These are phyloP conservation scores for Podaxis sp. DNA, from an alignment of 768 basidiomycete genomes.

Conservation along the genomic window DNA sequence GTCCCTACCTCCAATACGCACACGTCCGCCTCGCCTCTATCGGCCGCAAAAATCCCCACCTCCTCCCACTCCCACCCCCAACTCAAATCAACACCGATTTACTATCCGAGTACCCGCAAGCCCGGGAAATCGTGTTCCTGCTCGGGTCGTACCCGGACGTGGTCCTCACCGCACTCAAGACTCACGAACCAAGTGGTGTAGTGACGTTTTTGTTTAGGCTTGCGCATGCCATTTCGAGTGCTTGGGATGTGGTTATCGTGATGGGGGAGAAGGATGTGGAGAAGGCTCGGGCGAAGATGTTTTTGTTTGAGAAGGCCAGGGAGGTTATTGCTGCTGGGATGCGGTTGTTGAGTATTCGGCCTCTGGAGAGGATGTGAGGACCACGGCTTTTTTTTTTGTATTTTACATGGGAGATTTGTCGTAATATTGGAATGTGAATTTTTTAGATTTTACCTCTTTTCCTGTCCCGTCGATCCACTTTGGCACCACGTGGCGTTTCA, in stretches of 20 bases:
- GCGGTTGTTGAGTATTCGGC: constrained; percentile 82
- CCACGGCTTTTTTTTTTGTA: background rate
- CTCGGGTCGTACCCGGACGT: constrained; percentile 89
- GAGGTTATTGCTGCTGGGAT: constrained; percentile 88
- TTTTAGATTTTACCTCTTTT: no score
- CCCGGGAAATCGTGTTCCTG: constrained; percentile 80
- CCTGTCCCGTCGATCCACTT: no score
- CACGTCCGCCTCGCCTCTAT: constrained; percentile 89
- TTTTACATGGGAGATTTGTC: no score
- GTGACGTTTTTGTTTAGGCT: constrained; percentile 89
- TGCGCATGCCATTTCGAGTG: constrained; percentile 83
- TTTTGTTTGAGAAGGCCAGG: constrained; percentile 82
- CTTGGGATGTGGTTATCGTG: constrained; percentile 89
- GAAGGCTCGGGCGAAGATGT: constrained; percentile 81
- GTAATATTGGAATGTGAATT: no score
- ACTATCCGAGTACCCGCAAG: constrained; percentile 61
- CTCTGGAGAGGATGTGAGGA: constrained; percentile 84
- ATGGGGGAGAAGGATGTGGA: constrained; percentile 74
- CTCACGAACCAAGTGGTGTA: constrained; percentile 85
- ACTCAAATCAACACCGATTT: constrained; percentile 60
- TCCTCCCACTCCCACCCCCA: constrained; percentile 70
- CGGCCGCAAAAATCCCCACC: constrained; percentile 86
- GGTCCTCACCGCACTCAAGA: constrained; percentile 79
- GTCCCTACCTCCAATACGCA: constrained; percentile 95
- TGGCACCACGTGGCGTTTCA: no score